Evolutionary conservation across 768 basidiomycete genomes (phyloP), one percentile per base, ranked within the genome.

Genomic region (Russula sp.): DNA sequence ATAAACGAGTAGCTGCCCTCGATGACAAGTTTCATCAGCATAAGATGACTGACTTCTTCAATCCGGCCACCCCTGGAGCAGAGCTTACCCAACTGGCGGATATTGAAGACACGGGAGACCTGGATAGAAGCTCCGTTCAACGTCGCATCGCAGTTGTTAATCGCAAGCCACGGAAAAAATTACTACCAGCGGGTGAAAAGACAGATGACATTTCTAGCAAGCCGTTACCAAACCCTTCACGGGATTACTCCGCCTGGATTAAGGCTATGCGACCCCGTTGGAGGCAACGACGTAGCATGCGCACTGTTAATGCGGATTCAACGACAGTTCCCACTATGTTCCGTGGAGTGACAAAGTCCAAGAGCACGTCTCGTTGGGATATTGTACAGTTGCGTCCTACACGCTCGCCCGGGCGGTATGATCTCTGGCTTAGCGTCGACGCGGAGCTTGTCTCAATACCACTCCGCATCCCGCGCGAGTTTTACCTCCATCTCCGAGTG

Each of bases 21-120:
- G 84, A 94, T 45, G 96, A 98, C 79, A 97, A 93, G 75, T 98
- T 98, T 78, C 94, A 92, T 72, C 97, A 99, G 73, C 96, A 98
- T 74, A 98, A 95, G 74, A 77, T 99, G 53, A 95, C 93, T 0
- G 93, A 98, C 68, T 98, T 98, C 77, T 98, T 99, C 76, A 80
- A 75, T 60, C 74, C 74, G 46, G 71, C 72, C 35, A 71, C 68
- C 16, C 73, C 70, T 54, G 72, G 72, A 9, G 73, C 72, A 39
- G 69, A 71, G 50, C 64, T 67, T 41, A 69, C 68, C 2, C 57
- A 67, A 14, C 58, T 64, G 8, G 70, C 70, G 22, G 65, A 88
- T 69, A 87, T 88, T 45, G 90, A 93, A 68, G 86, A 89, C 65
- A 74, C 75, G 61, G 79, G 66, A 59, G 29, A 69, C 34, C 61